A percentile compares a stretch with the other conserved stretches of the same genome.
Conservation (phyloP, 23 red algal genomes). For the Chondrus crispus region DNA sequence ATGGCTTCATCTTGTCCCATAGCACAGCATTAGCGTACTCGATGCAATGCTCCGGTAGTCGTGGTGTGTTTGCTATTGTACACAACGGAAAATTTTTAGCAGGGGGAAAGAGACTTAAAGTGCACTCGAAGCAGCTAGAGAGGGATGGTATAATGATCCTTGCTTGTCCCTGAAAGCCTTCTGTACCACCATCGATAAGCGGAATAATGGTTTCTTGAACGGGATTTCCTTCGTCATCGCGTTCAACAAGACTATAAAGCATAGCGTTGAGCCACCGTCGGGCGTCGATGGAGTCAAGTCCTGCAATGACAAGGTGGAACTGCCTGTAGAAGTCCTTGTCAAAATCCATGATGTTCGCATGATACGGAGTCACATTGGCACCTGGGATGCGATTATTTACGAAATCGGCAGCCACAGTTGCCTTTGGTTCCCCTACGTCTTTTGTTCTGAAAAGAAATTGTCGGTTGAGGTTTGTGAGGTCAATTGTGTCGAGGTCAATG, state of each 20-base stretch:
- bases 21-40: conserved; percentile 85
- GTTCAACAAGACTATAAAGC: conserved; percentile 65
- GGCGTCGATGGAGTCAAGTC: conserved; percentile 92
- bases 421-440: conserved; percentile 91
- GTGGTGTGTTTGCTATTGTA: conserved; percentile 91
- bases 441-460: conserved; percentile 87
- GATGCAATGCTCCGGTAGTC: conserved; percentile 93
- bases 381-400: conserved; percentile 60
- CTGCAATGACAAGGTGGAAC: conserved; percentile 89
- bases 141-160: conserved; percentile 81
- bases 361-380: conserved; percentile 44
- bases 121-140: conserved; percentile 92
- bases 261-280: conserved; percentile 93
- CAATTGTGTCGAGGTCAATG: conserved; percentile 94
- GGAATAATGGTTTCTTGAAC: conserved; percentile 69
- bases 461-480: conserved; percentile 95
- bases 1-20: conserved; percentile 71
- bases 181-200: conserved; percentile 91
- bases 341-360: conserved; percentile 70
- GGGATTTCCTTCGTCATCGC: conserved; percentile 33
- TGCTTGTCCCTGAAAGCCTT: conserved; percentile 91
- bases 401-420: conserved; percentile 68
- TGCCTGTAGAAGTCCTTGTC: conserved; percentile 74
- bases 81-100: conserved; percentile 74
- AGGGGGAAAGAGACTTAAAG: conserved; percentile 70